These are phyloP conservation scores for Phlebiopsis gigantea DNA, from an alignment of 768 basidiomycete species.

Conservation along the genomic window DNA sequence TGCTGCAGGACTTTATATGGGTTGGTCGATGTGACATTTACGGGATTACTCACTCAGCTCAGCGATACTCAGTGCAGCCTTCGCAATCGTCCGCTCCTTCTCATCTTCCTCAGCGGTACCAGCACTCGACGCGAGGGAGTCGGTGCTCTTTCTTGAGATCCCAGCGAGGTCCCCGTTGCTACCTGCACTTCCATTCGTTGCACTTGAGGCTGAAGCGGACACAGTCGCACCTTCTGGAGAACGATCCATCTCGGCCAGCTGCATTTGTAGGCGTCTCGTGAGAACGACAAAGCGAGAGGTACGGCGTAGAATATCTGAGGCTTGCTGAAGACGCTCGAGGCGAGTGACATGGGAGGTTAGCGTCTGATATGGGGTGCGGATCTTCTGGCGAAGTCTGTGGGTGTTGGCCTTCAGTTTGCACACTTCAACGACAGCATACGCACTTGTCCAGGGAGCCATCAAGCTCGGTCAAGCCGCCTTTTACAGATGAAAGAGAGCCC, in stretches of 20 bases:
- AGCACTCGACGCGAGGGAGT: constrained; percentile 13
- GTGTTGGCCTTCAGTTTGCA: not conserved
- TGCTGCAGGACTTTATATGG: not conserved
- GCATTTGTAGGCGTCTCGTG: constrained; percentile 73
- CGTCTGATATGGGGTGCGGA: constrained; percentile 76
- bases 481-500: constrained; percentile 61
- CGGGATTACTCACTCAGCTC: constrained; percentile 65
- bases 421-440: constrained; percentile 14
- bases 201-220: not conserved
- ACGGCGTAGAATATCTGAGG: constrained; percentile 79
- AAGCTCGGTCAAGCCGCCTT: constrained; percentile 66
- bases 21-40: not conserved
- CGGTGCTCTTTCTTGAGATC: constrained; percentile 2
- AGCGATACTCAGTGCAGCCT: constrained; percentile 91
- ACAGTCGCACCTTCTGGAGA: constrained; percentile 4
- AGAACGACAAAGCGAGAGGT: constrained; percentile 82
- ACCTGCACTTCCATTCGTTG: constrained; percentile 6
- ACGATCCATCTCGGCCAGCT: constrained; percentile 69
- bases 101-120: constrained; percentile 50
- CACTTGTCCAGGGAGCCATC: constrained; percentile 76
- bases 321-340: constrained; percentile 75
- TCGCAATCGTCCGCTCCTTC: constrained; percentile 82
- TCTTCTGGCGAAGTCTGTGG: constrained; percentile 74
- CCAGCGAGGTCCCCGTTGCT: constrained; percentile 10
- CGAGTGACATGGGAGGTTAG: constrained; percentile 67